phyloP scores from a whole-genome alignment of 768 basidiomycete species.

The Kwoniella dendrophila region DNA sequence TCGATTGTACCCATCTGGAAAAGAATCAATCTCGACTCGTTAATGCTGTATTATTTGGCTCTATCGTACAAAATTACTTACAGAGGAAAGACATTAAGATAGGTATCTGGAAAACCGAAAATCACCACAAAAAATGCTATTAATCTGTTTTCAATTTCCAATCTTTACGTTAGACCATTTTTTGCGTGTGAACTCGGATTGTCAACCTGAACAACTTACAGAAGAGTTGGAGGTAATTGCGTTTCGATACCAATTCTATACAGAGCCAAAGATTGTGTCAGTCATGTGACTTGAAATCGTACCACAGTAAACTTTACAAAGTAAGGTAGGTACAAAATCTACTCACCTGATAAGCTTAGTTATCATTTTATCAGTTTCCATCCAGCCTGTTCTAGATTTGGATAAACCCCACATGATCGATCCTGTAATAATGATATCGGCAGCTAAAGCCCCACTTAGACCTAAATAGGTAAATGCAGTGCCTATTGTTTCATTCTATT shows the following conservation, averaged over 20 bases:
- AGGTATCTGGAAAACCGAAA: background rate
- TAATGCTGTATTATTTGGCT: no score
- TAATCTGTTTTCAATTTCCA: no score
- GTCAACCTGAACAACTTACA: background rate
- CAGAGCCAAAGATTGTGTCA: background rate
- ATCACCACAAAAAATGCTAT: slow-evolving; percentile 11
- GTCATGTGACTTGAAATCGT: background rate
- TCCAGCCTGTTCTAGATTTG: slow-evolving; percentile 16
- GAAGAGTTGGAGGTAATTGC: slow-evolving; percentile 8
- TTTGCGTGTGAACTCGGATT: background rate
- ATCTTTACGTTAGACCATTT: background rate
- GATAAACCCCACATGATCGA: slow-evolving; percentile 13
- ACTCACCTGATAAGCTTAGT: slow-evolving; percentile 17
- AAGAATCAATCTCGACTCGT: background rate
- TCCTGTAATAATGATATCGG: slow-evolving; percentile 12
- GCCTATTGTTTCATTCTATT: background rate
- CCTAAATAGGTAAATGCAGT: slow-evolving; percentile 1
- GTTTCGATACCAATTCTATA: slow-evolving; percentile 12
- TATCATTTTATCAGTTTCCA: slow-evolving; percentile 10
- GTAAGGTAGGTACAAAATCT: background rate
- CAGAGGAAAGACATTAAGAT: slow-evolving; percentile 14
- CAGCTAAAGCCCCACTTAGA: slow-evolving; percentile 2
- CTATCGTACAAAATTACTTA: background rate
- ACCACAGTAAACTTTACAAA: background rate
- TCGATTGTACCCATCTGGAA: slow-evolving; percentile 15